Evolutionary conservation across 805 yeast species (phyloP), one percentile per base, ranked within the genome.

Genomic region (Wickerhamiella azyma): DNA sequence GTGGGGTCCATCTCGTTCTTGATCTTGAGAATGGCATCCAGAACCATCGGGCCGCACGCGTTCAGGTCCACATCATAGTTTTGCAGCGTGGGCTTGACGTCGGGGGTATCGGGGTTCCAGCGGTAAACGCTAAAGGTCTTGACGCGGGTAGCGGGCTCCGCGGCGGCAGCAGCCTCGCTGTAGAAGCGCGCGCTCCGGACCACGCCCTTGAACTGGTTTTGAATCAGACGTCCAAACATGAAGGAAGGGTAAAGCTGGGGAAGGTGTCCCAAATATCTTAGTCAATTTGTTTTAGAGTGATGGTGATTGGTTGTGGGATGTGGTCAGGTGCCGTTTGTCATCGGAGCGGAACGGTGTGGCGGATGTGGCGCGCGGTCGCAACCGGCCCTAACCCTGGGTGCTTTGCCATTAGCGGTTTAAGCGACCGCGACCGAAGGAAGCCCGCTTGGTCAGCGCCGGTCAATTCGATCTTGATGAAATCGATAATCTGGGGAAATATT

Each of bases 61-160:
- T 86, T 81, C 64, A 92, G 75, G 65, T 92, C 94, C 42, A 92
- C 73, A 55, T 84, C 72, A 69, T 82, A 92, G 52, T 75, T 73
- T 67, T 85, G 80, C 76, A 92, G 74, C 53, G 72, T 70, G 50
- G 98, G 98, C 72, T 88, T 85, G 55, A 76, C 79, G 55, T 84
- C 86, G 44, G 98, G 98, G 43, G 85, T 77, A 64, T 92, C 98
- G 47, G 98, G 98, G 60, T 82, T 83, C 98, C 98, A 92, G 70
- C 98, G 79, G 75, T 92, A 92, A 59, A 92, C 79, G 63, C 88
- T 84, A 68, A 92, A 88, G 28, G 79, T 76, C 71, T 92, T 92
- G 56, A 81, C 53, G 51, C 81, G 71, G 41, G 78, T 77, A 11
- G 71, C 66, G 50, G 64, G 64, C 50, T 68, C 74, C 42, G 80